Percentiles rank a stretch among this genome's conserved stretches.
Evolutionary conservation across 2,329 filamentous ascomycete species (phyloP).

Genomic region (Microsporum audouinii): DNA sequence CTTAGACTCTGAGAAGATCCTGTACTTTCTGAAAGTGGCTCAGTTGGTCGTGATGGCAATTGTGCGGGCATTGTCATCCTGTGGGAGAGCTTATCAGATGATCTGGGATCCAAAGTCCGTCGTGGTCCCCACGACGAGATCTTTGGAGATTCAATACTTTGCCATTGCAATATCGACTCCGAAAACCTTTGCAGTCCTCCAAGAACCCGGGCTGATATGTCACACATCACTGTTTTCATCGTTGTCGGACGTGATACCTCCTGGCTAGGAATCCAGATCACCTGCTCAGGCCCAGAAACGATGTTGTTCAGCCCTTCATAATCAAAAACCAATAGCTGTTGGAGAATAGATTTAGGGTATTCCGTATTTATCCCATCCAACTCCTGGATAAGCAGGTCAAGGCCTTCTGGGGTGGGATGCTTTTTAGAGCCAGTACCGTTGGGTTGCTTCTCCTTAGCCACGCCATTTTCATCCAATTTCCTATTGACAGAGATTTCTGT

Average conservation of each 20-base stretch:
- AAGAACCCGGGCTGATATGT: constrained; percentile 61
- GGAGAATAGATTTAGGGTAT: constrained; percentile 64
- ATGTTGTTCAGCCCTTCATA: constrained; percentile 47
- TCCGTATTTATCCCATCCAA: constrained; percentile 59
- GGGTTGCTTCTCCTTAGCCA: neutral
- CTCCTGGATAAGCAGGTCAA: constrained; percentile 44
- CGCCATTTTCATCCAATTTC: neutral
- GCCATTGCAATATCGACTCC: constrained; percentile 59
- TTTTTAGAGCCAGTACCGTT: constrained; percentile 17
- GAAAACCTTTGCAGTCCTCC: constrained; percentile 66
- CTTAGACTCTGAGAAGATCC: constrained; percentile 23
- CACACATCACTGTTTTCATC: constrained; percentile 68
- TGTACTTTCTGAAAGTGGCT: constrained; percentile 29
- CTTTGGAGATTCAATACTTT: constrained; percentile 66
- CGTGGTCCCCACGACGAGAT: constrained; percentile 33
- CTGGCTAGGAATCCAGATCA: constrained; percentile 58
- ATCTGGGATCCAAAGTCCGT: constrained; percentile 41
- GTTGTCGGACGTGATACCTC: constrained; percentile 63
- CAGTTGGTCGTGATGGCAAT: constrained; percentile 37
- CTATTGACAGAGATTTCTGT: constrained; percentile 44
- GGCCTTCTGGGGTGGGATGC: constrained; percentile 28
- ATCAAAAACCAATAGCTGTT: constrained; percentile 72
- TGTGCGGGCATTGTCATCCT: constrained; percentile 72
- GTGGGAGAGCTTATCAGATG: constrained; percentile 48
- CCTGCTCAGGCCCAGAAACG: constrained; percentile 48